Percentiles rank a stretch among this genome's conserved stretches.
These are phyloP conservation scores for Coniochaeta ligniaria DNA, from an alignment of 2,329 filamentous ascomycete species.

Conservation along the genomic window DNA sequence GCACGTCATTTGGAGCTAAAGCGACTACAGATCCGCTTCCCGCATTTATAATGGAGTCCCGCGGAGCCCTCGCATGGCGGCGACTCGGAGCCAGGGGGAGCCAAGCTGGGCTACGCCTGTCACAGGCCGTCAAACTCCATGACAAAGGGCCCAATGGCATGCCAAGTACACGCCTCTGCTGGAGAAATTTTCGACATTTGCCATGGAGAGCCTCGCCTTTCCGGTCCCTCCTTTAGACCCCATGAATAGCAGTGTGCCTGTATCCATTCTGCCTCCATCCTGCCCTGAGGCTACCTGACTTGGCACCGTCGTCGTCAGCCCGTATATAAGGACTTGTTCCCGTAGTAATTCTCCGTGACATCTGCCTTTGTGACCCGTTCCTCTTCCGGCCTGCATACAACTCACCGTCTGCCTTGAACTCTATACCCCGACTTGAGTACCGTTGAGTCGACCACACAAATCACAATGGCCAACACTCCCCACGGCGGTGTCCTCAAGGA, in stretches of 20 bases:
- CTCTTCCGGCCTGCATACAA: not conserved
- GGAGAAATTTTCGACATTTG: not conserved
- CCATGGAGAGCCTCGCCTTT: not conserved
- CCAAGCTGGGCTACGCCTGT: not conserved
- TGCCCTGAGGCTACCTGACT: not conserved
- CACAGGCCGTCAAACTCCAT: not conserved
- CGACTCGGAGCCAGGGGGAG: too few species aligned
- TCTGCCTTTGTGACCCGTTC: not conserved
- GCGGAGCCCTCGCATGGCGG: not conserved
- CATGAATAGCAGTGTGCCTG: not conserved
- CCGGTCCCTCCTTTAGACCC: not conserved
- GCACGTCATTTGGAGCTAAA: slow-evolving; percentile 1
- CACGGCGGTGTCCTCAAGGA: slow-evolving; percentile 97
- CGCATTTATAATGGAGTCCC: not conserved
- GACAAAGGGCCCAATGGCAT: slow-evolving; percentile 1
- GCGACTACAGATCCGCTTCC: not conserved
- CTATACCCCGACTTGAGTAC: not conserved
- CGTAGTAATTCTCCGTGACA: not conserved
- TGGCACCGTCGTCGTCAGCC: not conserved
- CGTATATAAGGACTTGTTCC: not conserved
- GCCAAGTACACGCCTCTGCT: not conserved
- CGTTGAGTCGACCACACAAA: not conserved
- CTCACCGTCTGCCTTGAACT: not conserved
- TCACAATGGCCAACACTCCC: slow-evolving; percentile 60
- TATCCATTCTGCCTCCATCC: not conserved